Evolutionary conservation across 106 monocot species (phyloP), one percentile per base, ranked within the genome.

Genomic region (Cymbidium sinense): DNA sequence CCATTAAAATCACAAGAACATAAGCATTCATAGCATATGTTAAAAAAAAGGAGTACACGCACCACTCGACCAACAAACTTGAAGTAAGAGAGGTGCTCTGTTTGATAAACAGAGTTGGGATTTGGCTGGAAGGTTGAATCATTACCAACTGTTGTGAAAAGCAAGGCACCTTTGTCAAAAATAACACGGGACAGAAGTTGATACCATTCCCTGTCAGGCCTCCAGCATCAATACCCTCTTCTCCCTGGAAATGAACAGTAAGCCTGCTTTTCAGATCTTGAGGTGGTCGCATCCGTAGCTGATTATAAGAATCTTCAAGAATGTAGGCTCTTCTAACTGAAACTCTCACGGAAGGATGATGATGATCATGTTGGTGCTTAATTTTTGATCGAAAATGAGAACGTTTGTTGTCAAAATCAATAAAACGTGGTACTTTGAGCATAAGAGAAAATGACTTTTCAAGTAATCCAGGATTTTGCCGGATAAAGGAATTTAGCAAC

Each of bases 151-250:
- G 98, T 98, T 2, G 98, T 98, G 70, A 98, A 98, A 44, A 98
- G 91, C 30, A 96, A 87, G 11, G 96, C 98, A 84, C 90, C 90
- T 88, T 92, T 94, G 83, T 98, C 98, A 86, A 98, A 98, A 80
- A 98, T 88, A 34, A 98, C 98, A 58, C 98, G 86, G 23, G 98
- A 98, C 27, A 98, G 76, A 39, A 90, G 72, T 74, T 94, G 94
- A 82, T 98, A 98, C 98, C 98, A 98, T 79, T 98, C 98, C 64
- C 98, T 7, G 98, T 98, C 31, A 98, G 88, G 21, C 98, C 98
- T 79, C 98, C 98, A 72, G 98, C 98, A 98, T 98, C 98, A 81
- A 98, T 98, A 74, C 98, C 98, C 83, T 98, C 98, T 80, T 98
- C 98, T n/a, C 94, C 98, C 87, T 94, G 94, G 79, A 98, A 98